Evolutionary conservation across 2,329 filamentous ascomycete species (phyloP).

Genomic region (Nemania sp.): DNA sequence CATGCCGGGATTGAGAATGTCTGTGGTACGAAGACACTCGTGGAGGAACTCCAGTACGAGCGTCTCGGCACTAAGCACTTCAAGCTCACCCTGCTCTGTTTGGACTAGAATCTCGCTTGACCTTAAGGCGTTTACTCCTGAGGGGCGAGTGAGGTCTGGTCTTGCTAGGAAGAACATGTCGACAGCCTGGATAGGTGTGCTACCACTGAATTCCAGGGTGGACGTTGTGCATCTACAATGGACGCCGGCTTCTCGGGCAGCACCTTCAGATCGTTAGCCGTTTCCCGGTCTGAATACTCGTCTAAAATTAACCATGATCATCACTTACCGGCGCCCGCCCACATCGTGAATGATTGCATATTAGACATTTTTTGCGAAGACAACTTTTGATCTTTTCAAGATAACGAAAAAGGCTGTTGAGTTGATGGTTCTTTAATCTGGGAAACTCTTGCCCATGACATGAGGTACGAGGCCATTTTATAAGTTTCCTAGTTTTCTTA

Average conservation of each 20-base stretch:
- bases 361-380: constrained; percentile 18
- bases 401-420: background rate
- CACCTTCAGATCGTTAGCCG: constrained; percentile 15
- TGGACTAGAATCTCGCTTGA: constrained; percentile 8
- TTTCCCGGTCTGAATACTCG: background rate
- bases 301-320: background rate
- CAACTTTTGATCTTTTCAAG: background rate
- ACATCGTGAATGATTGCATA: constrained; percentile 21
- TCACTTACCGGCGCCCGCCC: constrained; percentile 26
- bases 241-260: constrained; percentile 27
- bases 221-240: constrained; percentile 39
- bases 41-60: constrained; percentile 42
- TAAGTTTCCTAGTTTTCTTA: background rate
- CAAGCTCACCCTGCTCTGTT: background rate
- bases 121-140: background rate
- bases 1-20: constrained; percentile 13
- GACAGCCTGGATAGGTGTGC: constrained; percentile 39
- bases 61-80: constrained; percentile 19
- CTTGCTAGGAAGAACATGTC: constrained; percentile 39
- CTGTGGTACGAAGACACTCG: constrained; percentile 38
- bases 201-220: constrained; percentile 8
- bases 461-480: constrained; percentile 13
- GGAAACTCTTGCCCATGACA: background rate
- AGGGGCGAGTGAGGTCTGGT: background rate
- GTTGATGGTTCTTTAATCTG: background rate